Evolutionary conservation across 441 rosid genomes (phyloP).

Genomic region (Pelargonium citronellum): DNA sequence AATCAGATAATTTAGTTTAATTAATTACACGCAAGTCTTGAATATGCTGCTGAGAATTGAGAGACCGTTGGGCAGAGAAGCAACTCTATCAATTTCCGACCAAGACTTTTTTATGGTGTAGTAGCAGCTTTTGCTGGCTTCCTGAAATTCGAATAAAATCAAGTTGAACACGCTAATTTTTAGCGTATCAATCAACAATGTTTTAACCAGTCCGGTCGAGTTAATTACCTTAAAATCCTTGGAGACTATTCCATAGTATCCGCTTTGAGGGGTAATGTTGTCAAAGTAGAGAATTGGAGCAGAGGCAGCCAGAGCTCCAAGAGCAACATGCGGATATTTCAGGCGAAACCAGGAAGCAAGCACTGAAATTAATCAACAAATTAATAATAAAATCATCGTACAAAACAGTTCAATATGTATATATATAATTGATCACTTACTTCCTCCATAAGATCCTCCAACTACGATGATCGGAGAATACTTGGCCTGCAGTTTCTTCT

Average conservation of each 20-base stretch:
- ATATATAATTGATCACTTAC: constrained; percentile 16
- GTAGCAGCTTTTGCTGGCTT: constrained; percentile 48
- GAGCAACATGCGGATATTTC: constrained; percentile 51
- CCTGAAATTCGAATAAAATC: constrained; percentile 5
- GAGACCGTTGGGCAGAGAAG: constrained; percentile 44
- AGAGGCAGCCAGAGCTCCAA: constrained; percentile 60
- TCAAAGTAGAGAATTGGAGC: constrained; percentile 61
- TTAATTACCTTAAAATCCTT: constrained; percentile 28
- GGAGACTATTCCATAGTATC: constrained; percentile 37
- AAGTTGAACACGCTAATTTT: no score
- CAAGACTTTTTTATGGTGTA: constrained; percentile 43
- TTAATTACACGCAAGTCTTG: constrained; percentile 48
- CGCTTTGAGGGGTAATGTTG: constrained; percentile 36
- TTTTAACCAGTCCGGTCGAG: no score
- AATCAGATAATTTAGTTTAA: background rate
- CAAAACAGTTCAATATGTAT: no score
- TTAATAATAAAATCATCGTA: background rate
- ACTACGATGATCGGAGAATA: constrained; percentile 30
- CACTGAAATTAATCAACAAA: constrained; percentile 27
- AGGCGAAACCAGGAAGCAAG: constrained; percentile 58
- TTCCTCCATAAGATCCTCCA: constrained; percentile 47
- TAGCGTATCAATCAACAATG: no score
- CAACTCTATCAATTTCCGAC: constrained; percentile 46
- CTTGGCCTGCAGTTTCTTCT: constrained; percentile 20
- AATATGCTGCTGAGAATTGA: constrained; percentile 39